phyloP scores from a whole-genome alignment of 1,139 yeast species.

The Blastobotrys indianensis region DNA sequence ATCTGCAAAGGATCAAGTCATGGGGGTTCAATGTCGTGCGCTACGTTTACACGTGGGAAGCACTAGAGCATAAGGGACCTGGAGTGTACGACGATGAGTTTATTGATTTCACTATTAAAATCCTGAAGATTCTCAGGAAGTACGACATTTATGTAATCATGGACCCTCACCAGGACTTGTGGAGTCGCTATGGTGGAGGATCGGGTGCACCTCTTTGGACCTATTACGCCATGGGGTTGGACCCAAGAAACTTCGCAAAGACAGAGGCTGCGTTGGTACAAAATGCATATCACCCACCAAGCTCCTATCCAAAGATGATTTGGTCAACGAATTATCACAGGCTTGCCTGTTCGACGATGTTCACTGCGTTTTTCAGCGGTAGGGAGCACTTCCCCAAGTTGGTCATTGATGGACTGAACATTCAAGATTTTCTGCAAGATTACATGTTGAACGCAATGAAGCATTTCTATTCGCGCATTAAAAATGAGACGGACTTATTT shows the following conservation, averaged over 20 bases:
- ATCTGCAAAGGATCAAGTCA: conserved; percentile 61
- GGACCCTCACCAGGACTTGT: conserved; percentile 92
- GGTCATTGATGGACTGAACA: conserved; percentile 57
- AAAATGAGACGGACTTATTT: conserved; percentile 50
- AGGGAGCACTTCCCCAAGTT: conserved; percentile 61
- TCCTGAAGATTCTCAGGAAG: conserved; percentile 51
- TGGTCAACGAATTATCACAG: conserved; percentile 89
- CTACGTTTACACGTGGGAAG: conserved; percentile 85
- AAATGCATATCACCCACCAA: conserved; percentile 41
- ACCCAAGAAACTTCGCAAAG: conserved; percentile 59
- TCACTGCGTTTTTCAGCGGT: conserved; percentile 82
- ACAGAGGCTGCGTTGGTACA: conserved; percentile 79
- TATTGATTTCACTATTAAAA: conserved; percentile 60
- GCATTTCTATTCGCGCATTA: conserved; percentile 47
- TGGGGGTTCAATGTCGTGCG: conserved; percentile 81
- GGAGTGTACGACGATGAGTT: conserved; percentile 75
- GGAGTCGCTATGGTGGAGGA: conserved; percentile 92
- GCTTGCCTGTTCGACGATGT: conserved; percentile 74
- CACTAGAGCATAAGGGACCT: conserved; percentile 85
- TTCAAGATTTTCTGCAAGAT: conserved; percentile 66
- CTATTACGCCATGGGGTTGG: conserved; percentile 84
- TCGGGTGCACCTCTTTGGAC: conserved; percentile 97
- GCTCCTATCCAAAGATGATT: conserved; percentile 70
- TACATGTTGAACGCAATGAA: conserved; percentile 52
- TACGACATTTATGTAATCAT: conserved; percentile 73